Base-by-base conservation (phyloP, 257 asterid genomes). In the Echites panduratus region DNA sequence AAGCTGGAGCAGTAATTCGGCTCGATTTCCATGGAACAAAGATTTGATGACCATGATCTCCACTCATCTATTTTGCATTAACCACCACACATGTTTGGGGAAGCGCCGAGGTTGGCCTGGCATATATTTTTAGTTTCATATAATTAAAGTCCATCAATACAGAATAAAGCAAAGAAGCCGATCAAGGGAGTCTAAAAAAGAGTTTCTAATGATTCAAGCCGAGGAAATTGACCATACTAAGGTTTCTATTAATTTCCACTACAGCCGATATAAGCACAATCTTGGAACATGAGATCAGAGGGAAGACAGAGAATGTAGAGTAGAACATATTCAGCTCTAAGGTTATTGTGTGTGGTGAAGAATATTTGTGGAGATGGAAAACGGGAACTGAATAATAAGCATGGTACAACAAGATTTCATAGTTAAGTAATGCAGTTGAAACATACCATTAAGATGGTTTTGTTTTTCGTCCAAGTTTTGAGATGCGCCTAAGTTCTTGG, bases 401-500 rank as follows among this genome's bases (percentile, higher is more conserved):
- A 68, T 20, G 4, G 27, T 47, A 35, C 43, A 16, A 44, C 10
- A 67, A 2, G 11, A 2, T 20, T 70, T 9, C n/a, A 1, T 14
- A 7, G 41, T 58, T 48, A 57, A 56, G 45, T n/a, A 7, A 68
- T 9, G 40, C 12, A 50, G 19, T 43, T 54, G 19, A n/a, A 20
- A 52, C 69, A 47, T 76, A 64, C 75, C 70, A 68, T 82, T 87
- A 92, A 71, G 90, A 88, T 67, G 90, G 93, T 85, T 93, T 93
- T 22, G 90, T 67, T 73, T 90, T 93, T 69, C 77, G 83, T 67
- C 89, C 90, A 70, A 82, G 76, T 82, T 79, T 90, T 19, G 90
- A 17, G 44, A 84, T 75, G 73, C 96, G 92, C 85, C 76, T 89
- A 56, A 90, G 95, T 73, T 89, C 89, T 52, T 83, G 89, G n/a